Evolutionary conservation across 129 eudicot genomes (phyloP), one percentile per base, ranked within the genome.

Genomic region (Scalesia atractyloides): DNA sequence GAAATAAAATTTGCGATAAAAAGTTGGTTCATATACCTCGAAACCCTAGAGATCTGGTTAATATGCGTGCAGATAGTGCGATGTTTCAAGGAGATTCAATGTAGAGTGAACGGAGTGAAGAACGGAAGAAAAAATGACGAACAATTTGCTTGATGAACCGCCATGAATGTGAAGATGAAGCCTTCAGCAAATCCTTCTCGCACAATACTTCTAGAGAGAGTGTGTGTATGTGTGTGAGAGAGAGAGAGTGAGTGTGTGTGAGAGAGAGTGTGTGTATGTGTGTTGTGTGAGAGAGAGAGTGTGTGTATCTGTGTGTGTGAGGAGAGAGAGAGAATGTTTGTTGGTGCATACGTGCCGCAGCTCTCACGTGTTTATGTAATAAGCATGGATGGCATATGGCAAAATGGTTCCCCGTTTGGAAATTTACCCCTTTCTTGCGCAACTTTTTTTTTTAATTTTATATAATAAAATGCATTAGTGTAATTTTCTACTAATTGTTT

Each of bases 311-410:
- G n/a, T n/a, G n/a, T n/a, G n/a, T n/a, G n/a, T 36, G 4, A 0
- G 46, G 73, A 44, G 69, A 48, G 72, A 69, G 76, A 77, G 65
- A 70, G 62, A 70, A 41, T 37, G 17, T 33, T 9, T 1, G 19
- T 63, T 72, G 47, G 72, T 7, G 81, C 56, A 34, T 70, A 77
- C 75, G 81, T 69, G 81, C 76, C 69, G 74, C 76, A 50, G 33
- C 76, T 69, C 76, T 69, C 76, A 77, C 81, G 76, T 77, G 71
- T 1, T 77, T 20, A 17, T 69, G 76, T 75, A 68, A 41, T 51
- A 77, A 76, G 65, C 69, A 76, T 50, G 64, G 62, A 44, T 68
- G 70, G 66, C 44, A 26, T 12, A 58, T 8, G 8, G 12, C 9
- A 16, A 14, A n/a, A 50, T 54, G 60, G 24, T 52, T 51, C 26